These are phyloP conservation scores for Salvia splendens DNA, from an alignment of 257 asterid species.

Conservation along the genomic window DNA sequence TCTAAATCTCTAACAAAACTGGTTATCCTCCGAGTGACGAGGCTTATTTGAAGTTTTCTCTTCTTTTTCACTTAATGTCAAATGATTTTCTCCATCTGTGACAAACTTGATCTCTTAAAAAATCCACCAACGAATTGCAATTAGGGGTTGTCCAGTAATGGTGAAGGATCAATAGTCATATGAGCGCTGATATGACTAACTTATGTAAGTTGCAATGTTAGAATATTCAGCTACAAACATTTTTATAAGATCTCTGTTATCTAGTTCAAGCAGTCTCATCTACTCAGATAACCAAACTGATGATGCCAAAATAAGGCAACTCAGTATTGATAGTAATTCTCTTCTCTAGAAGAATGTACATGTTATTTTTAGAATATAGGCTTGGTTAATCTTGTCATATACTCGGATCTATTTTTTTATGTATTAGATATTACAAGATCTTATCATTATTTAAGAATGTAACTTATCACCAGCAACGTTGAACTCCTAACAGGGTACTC, in stretches of 20 bases:
- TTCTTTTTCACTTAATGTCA: not conserved
- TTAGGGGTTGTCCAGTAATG: not conserved
- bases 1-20: not conserved
- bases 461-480: not conserved
- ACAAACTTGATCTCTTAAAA: slow-evolving; percentile 12
- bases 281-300: not conserved
- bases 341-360: not conserved
- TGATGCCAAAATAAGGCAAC: slow-evolving; percentile 1
- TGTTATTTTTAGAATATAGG: slow-evolving; percentile 13
- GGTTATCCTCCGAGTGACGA: slow-evolving; percentile 3
- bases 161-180: slow-evolving; percentile 1
- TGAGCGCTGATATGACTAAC: slow-evolving; percentile 17
- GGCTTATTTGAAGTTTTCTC: not conserved
- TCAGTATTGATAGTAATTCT: slow-evolving; percentile 16
- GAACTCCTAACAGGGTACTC: slow-evolving; percentile 64
- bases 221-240: slow-evolving; percentile 1
- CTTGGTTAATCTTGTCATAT: slow-evolving; percentile 23
- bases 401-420: slow-evolving; percentile 6
- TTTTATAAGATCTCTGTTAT: slow-evolving; percentile 7
- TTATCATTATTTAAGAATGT: not conserved
- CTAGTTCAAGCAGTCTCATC: slow-evolving; percentile 20
- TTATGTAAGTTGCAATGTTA: slow-evolving; percentile 20
- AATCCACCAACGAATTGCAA: slow-evolving; percentile 20
- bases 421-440: slow-evolving; percentile 3
- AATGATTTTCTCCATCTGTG: not conserved